These are phyloP conservation scores for Leccinum griseonigrum DNA, from an alignment of 1,284 basidiomycete species.

Conservation along the genomic window DNA sequence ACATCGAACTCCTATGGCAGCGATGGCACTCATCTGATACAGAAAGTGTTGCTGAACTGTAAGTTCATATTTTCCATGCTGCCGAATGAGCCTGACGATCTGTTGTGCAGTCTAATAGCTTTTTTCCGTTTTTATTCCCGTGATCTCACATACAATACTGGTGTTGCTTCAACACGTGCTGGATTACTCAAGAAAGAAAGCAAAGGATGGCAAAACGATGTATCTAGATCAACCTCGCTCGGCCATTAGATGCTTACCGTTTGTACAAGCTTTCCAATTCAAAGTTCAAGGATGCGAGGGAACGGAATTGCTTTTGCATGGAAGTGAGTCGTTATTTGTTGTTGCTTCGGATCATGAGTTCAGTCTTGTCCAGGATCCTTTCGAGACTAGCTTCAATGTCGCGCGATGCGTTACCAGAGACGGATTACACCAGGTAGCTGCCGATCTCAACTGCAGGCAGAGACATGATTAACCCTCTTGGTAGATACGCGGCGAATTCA, in stretches of 20 bases:
- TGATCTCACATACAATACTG: constrained; percentile 90
- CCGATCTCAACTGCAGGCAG: neutral
- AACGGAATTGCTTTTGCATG: constrained; percentile 91
- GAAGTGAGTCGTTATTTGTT: constrained; percentile 56
- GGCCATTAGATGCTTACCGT: constrained; percentile 4
- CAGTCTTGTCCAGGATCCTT: constrained; percentile 75
- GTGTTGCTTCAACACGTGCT: constrained; percentile 88
- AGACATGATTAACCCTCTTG: neutral
- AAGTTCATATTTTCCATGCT: constrained; percentile 30
- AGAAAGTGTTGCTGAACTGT: constrained; percentile 93
- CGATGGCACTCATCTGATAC: constrained; percentile 94
- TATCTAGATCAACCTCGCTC: constrained; percentile 30
- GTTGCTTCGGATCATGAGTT: constrained; percentile 10
- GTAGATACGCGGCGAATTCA: constrained; percentile 98
- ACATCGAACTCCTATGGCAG: constrained; percentile 87
- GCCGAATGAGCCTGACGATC: constrained; percentile 12
- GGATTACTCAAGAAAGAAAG: constrained; percentile 87
- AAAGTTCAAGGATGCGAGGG: constrained; percentile 73
- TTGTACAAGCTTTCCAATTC: constrained; percentile 39
- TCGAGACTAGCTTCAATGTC: constrained; percentile 94
- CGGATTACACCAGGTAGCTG: constrained; percentile 82
- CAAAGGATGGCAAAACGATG: constrained; percentile 94
- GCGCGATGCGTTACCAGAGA: constrained; percentile 96
- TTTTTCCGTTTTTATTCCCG: constrained; percentile 97
- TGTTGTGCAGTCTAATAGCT: constrained; percentile 74